These are phyloP conservation scores for Delitschia confertaspora DNA, from an alignment of 495 filamentous ascomycete genomes.

Conservation along the genomic window DNA sequence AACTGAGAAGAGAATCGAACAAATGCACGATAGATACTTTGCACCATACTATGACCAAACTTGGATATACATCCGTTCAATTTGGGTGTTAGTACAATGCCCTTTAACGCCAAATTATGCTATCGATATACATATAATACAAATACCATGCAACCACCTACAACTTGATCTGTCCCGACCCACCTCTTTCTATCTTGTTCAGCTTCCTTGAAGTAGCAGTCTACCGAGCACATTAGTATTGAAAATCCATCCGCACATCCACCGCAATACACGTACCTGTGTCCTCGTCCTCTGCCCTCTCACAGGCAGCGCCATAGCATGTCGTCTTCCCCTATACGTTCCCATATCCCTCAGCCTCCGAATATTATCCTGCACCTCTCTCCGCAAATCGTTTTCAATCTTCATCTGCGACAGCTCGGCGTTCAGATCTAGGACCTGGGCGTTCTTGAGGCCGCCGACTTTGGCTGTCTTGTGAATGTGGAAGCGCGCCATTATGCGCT, in stretches of 20 bases:
- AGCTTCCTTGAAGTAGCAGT: conserved; percentile 67
- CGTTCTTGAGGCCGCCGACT: conserved; percentile 58
- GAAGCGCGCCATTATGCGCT: conserved; percentile 73
- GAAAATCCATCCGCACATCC: conserved; percentile 1
- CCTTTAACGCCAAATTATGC: no score
- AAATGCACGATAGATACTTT: no score
- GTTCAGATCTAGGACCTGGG: conserved; percentile 69
- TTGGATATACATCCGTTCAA: no score
- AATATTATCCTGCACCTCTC: conserved; percentile 74
- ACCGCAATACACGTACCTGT: conserved; percentile 46
- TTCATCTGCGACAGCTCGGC: conserved; percentile 83
- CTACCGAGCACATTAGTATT: conserved; percentile 33
- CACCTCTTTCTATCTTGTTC: conserved; percentile 66
- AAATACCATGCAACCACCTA: conserved; percentile 1
- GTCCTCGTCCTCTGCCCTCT: conserved; percentile 78
- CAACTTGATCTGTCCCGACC: conserved; percentile 30
- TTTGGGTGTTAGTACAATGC: no score
- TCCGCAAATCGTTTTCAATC: conserved; percentile 80
- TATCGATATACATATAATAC: background rate
- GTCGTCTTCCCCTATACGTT: conserved; percentile 77
- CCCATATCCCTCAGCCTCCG: conserved; percentile 82
- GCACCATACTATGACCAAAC: no score
- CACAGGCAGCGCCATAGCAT: conserved; percentile 82
- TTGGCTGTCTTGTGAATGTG: conserved; percentile 74
- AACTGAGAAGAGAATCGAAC: no score